These are phyloP conservation scores for Gypsophila paniculata DNA, from an alignment of 179 eudicot genomes.

Conservation along the genomic window DNA sequence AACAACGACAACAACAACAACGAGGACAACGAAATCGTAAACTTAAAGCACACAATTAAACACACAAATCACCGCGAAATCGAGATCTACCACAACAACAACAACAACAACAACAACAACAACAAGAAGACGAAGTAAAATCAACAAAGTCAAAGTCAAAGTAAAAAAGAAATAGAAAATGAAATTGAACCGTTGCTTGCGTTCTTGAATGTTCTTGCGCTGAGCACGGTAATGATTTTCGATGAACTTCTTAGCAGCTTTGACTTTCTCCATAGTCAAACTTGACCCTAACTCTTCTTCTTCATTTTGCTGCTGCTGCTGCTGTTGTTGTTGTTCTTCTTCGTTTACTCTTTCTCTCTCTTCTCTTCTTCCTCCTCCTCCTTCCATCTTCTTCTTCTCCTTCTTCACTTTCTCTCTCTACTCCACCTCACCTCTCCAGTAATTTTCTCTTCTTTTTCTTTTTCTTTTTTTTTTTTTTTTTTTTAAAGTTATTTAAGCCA, in stretches of 20 bases:
- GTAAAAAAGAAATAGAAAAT: background rate
- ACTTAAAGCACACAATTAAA: background rate
- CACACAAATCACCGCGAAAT: background rate
- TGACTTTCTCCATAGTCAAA: conserved; percentile 88
- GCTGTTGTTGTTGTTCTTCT: background rate
- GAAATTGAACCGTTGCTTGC: conserved; percentile 56
- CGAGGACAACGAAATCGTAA: no score
- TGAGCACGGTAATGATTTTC: conserved; percentile 89
- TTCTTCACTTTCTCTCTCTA: background rate
- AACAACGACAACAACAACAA: background rate
- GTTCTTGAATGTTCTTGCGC: conserved; percentile 78
- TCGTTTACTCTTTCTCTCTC: conserved; percentile 15
- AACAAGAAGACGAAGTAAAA: background rate
- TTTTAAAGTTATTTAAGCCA: background rate
- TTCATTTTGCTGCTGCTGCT: no score
- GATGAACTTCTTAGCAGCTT: conserved; percentile 85
- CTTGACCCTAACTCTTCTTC: conserved; percentile 32
- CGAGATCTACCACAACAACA: conserved; percentile 25
- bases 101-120: conserved; percentile 1
- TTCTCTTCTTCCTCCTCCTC: background rate
- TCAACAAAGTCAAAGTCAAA: background rate
- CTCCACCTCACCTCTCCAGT: no score
- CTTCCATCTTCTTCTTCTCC: background rate
- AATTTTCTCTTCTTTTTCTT: no score
- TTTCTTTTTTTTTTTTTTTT: background rate